Evolutionary conservation across 768 basidiomycete species (phyloP), one percentile per base, ranked within the genome.

Genomic region (Leucocoprinus leucothites): DNA sequence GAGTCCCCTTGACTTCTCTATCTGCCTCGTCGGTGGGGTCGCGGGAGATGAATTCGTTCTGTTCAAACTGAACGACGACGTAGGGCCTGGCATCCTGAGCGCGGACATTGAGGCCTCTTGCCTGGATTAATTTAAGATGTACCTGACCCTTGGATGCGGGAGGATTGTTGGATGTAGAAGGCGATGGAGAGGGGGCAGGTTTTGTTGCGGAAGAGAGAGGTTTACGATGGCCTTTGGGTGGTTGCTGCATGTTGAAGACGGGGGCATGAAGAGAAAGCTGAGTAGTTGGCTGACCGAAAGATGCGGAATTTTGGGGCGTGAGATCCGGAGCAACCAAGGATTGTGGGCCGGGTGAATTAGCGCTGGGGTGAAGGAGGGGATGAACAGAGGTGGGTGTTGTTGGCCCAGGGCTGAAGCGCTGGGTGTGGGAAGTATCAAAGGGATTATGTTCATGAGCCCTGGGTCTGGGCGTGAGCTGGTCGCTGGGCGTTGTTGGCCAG

Each of bases 31-130:
- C 82, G 22, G 87, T 90, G 24, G 94, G 91, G 69, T 96, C 91
- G 43, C 97, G 77, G 63, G 86, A 87, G 69, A 99, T 87, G 67
- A 98, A 99, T 72, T 99, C 97, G 79, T 94, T 98, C 72, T 98
- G 91, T 76, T 99, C 97, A 71, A 98, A 99, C 71, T 94, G 90
- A 62, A 95, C 94, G 68, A 98, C 95, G 63, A 94, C 91, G 69
- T 99, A 98, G 16, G 94, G 91, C 0, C 85, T 78, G 3, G 89
- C 84, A 58, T 76, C 68, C 41, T 80, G 63, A 13, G 85, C 80
- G 42, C 79, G 78, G 50, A 94, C 87, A 60, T 85, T 85, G 67
- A 99, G 86, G 9, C 81, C 82, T 46, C 92, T 83, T 11, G 92
- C 97, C 61, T 88, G 86, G 70, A 99, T 93, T 67, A 99, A 85